Percentiles rank a stretch among this genome's conserved stretches.
These are phyloP conservation scores for Grammothele lineata DNA, from an alignment of 768 basidiomycete species.

Conservation along the genomic window DNA sequence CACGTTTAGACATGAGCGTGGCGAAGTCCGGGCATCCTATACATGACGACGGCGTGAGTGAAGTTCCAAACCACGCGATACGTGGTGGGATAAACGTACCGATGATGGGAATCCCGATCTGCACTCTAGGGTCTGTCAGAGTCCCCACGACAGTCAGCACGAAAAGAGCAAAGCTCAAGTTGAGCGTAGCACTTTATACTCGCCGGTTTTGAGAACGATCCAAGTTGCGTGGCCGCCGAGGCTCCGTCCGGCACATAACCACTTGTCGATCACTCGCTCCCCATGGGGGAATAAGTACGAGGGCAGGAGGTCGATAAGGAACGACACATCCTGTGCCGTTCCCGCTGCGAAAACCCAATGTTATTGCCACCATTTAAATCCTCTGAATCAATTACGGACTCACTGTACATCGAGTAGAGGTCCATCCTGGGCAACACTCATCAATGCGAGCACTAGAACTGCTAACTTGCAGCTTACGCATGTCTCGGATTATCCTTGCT, in stretches of 20 bases:
- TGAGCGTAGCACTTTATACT: too few relatives aligned
- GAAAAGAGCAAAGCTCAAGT: not conserved
- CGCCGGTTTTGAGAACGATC: constrained; percentile 56
- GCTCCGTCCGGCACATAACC: constrained; percentile 72
- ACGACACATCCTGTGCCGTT: constrained; percentile 71
- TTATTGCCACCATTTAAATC: too few relatives aligned
- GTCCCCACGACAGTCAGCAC: not conserved
- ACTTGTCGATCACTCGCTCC: constrained; percentile 58
- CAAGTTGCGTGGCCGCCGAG: constrained; percentile 86
- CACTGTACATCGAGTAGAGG: constrained; percentile 47
- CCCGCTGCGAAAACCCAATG: constrained; percentile 38
- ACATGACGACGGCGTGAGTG: too few relatives aligned
- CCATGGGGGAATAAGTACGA: constrained; percentile 66
- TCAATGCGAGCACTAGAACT: too few relatives aligned
- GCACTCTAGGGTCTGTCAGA: constrained; percentile 40
- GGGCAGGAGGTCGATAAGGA: constrained; percentile 77
- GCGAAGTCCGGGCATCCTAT: constrained; percentile 69
- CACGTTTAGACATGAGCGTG: constrained; percentile 54
- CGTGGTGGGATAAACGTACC: constrained; percentile 11
- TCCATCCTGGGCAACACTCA: constrained; percentile 29
- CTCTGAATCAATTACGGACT: too few relatives aligned
- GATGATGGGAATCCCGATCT: constrained; percentile 40
- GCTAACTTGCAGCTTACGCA: constrained; percentile 32
- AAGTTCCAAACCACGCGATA: too few relatives aligned
- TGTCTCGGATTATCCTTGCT: constrained; percentile 38